Base-by-base conservation (phyloP, 345 rosid species). In the Geranium rotundifolium region DNA sequence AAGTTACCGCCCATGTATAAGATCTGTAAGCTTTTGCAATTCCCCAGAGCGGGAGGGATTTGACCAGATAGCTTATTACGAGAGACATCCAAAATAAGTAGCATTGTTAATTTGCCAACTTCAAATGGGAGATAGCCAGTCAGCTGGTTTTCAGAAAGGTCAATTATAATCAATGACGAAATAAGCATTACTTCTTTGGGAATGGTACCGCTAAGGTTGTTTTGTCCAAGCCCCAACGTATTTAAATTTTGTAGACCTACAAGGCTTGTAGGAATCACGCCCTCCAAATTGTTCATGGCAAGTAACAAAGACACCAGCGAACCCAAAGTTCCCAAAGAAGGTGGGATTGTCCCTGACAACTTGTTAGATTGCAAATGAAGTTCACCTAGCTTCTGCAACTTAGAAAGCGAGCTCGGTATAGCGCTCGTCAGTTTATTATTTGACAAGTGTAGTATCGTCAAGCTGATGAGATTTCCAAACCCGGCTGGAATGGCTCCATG, bases 121-220 rank as follows among this genome's bases (percentile, higher is more conserved):
- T 63, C 63, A 46, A 13, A 17, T 19, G 67, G 66, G n/a, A 63
- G 7, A 30, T 29, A 18, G 18, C 75, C 75, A 1, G 3, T 16
- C 1, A 71, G 15, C 19, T 0, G 58, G 1, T 71, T 71, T 12
- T 17, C 50, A 3, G 37, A 29, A 30, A 71, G 12, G 14, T 49
- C 56, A 63, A 71, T 1, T 1, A 2, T 14, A 6, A 1, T 1
- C n/a, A 59, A 29, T 39, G 31, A 5, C 1, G 68, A 55, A 54
- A 72, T 52, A 34, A 7, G 19, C 54, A 63, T 54, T 1, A 59
- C 12, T 5, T 17, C 66, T 41, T 46, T 1, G 15, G 66, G 72
- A 34, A 68, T 63, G 27, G 59, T 39, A 39, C 63, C 72, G 46
- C 23, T 63, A 9, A 68, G 67, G n/a, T 30, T 63, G 56, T 68